Percentiles rank a stretch among this genome's conserved stretches.
Conservation (phyloP, 164 flowering plant genomes). For the Vitis rupestris region DNA sequence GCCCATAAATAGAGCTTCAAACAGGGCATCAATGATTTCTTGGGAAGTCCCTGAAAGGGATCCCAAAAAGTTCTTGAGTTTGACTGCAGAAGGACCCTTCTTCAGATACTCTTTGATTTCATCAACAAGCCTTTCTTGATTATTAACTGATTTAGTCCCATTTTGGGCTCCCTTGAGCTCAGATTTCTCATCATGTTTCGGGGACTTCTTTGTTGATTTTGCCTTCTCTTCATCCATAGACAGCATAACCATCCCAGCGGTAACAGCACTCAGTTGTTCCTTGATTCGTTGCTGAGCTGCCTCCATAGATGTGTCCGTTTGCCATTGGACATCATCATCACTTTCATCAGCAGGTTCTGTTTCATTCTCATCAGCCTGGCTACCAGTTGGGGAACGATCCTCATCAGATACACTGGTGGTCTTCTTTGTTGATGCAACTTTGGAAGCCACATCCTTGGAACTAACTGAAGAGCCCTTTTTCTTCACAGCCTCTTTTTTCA, state of each 20-base stretch:
- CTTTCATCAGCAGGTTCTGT: constrained; percentile 21
- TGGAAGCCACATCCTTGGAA: constrained; percentile 37
- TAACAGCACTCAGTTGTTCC: constrained; percentile 72
- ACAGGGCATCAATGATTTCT: constrained; percentile 44
- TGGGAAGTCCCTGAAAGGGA: constrained; percentile 38
- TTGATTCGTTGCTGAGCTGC: constrained; percentile 68
- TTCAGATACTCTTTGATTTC: constrained; percentile 40
- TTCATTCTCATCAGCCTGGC: constrained; percentile 59
- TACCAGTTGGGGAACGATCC: constrained; percentile 54
- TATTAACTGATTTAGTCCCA: constrained; percentile 2
- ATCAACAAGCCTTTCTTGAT: constrained; percentile 32
- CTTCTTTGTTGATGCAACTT: constrained; percentile 46
- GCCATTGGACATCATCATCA: constrained; percentile 67
- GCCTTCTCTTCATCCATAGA: constrained; percentile 40
- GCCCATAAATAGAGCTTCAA: constrained; percentile 62
- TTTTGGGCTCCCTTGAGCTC: constrained; percentile 10
- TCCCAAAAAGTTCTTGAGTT: constrained; percentile 41
- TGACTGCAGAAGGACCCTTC: constrained; percentile 41
- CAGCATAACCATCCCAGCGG: constrained; percentile 81
- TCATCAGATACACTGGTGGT: constrained; percentile 57
- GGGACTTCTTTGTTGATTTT: constrained; percentile 30
- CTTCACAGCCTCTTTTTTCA: constrained; percentile 60
- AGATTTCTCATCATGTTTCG: constrained; percentile 27
- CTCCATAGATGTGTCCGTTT: constrained; percentile 67
- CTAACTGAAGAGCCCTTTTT: constrained; percentile 36